These are phyloP conservation scores for Thamnidium elegans DNA, from an alignment of 192 early-diverging fungal genomes.

Conservation along the genomic window DNA sequence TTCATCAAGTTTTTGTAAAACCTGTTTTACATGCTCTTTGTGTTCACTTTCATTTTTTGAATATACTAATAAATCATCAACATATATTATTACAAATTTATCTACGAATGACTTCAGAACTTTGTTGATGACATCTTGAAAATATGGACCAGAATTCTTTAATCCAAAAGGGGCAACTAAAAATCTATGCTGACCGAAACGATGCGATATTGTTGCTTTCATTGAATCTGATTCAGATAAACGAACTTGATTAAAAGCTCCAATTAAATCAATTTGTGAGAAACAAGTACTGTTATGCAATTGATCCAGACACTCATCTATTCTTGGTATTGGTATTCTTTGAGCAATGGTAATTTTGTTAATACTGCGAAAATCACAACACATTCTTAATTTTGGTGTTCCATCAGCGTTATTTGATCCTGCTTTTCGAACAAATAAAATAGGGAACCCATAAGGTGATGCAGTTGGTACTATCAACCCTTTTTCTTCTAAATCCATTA, in stretches of 20 bases:
- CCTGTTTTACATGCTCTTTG: slow-evolving; percentile 20
- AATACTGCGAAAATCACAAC: slow-evolving; percentile 50
- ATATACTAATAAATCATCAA: slow-evolving; percentile 46
- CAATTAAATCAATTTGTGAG: slow-evolving; percentile 43
- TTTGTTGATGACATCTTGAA: slow-evolving; percentile 21
- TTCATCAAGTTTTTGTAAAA: slow-evolving; percentile 22
- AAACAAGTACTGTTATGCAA: slow-evolving; percentile 21
- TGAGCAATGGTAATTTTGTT: slow-evolving; percentile 47
- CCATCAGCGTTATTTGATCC: slow-evolving; percentile 27
- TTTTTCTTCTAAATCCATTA: slow-evolving; percentile 19
- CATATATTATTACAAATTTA: slow-evolving; percentile 35
- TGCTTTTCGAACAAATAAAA: slow-evolving; percentile 50
- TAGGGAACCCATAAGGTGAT: slow-evolving; percentile 36
- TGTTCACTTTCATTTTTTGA: slow-evolving; percentile 31
- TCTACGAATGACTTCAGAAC: slow-evolving; percentile 1
- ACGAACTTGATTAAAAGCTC: slow-evolving; percentile 45
- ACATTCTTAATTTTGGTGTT: slow-evolving; percentile 28
- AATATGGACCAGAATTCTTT: slow-evolving; percentile 24
- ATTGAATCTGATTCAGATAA: slow-evolving; percentile 30
- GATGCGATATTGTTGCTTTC: slow-evolving; percentile 38
- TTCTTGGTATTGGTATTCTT: slow-evolving; percentile 6
- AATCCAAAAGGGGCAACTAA: slow-evolving; percentile 31
- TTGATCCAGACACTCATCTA: slow-evolving; percentile 2
- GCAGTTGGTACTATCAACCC: slow-evolving; percentile 33
- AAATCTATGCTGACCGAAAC: slow-evolving; percentile 23